These are phyloP conservation scores for Dovyalis caffra DNA, from an alignment of 345 rosid genomes.

Conservation along the genomic window DNA sequence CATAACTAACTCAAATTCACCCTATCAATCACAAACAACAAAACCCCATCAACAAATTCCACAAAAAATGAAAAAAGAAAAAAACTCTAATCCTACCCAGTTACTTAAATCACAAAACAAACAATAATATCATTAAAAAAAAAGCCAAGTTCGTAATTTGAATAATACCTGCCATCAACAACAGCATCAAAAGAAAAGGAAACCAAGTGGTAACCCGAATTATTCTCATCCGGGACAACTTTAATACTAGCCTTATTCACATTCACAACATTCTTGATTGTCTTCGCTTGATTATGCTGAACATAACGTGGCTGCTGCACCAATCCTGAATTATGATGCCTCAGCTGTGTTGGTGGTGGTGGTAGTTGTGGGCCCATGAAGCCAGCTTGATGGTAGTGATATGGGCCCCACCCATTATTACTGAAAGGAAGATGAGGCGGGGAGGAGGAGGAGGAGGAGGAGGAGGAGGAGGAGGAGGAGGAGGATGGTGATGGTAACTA, in stretches of 20 bases:
- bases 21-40: not conserved
- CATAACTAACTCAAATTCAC: not conserved
- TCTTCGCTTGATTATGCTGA: constrained; percentile 42
- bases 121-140: not conserved
- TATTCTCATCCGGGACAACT: constrained; percentile 34
- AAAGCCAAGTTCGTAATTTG: too few relatives aligned
- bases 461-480: constrained; percentile 2
- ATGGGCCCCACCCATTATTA: constrained; percentile 1
- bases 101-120: not conserved
- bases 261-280: constrained; percentile 42
- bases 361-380: constrained; percentile 6
- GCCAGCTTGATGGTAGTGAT: not conserved
- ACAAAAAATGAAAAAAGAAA: too few relatives aligned
- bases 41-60: not conserved
- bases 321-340: not conserved
- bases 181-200: constrained; percentile 53
- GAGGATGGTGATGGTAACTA: not conserved
- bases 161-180: constrained; percentile 44
- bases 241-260: constrained; percentile 40
- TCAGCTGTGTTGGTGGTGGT: not conserved
- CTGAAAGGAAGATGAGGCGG: not conserved
- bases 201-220: constrained; percentile 33
- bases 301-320: constrained; percentile 24
- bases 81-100: not conserved
- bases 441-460: constrained; percentile 5